Conservation (phyloP, 2,329 filamentous ascomycete genomes). For the Albifimbria verrucaria region DNA sequence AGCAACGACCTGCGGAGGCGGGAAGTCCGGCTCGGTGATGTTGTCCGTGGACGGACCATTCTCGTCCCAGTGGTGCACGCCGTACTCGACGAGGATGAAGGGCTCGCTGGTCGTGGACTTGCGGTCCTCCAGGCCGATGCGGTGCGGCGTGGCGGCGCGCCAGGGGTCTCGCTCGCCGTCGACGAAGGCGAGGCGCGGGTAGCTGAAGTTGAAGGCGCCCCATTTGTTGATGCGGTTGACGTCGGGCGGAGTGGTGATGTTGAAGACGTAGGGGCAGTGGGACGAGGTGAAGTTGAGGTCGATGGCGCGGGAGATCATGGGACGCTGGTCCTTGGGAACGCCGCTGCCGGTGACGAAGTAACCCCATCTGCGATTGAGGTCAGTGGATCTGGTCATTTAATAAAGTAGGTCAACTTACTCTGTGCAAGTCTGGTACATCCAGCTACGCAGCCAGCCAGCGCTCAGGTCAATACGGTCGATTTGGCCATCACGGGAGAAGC, state of each 20-base stretch:
- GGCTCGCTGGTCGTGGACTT: slow-evolving; percentile 63
- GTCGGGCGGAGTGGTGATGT: slow-evolving; percentile 62
- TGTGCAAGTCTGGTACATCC: slow-evolving; percentile 54
- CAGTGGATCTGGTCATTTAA: not conserved
- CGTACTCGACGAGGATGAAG: slow-evolving; percentile 68
- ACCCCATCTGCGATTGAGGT: slow-evolving; percentile 58
- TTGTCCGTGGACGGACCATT: slow-evolving; percentile 57
- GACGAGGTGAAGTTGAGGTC: slow-evolving; percentile 59
- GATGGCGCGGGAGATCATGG: slow-evolving; percentile 69
- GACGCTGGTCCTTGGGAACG: slow-evolving; percentile 59
- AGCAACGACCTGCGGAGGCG: slow-evolving; percentile 55
- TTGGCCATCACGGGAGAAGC: slow-evolving; percentile 24
- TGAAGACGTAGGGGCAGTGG: slow-evolving; percentile 66
- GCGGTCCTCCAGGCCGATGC: slow-evolving; percentile 54
- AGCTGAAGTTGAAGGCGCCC: slow-evolving; percentile 69
- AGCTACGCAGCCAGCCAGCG: slow-evolving; percentile 31
- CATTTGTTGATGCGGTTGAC: slow-evolving; percentile 69
- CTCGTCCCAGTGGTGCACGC: slow-evolving; percentile 80
- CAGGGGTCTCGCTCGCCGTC: slow-evolving; percentile 80
- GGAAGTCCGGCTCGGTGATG: slow-evolving; percentile 58
- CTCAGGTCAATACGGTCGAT: slow-evolving; percentile 17
- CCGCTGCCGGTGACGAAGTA: slow-evolving; percentile 72
- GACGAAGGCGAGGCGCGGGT: slow-evolving; percentile 70
- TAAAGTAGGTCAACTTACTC: slow-evolving; percentile 33
- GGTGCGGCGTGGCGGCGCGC: slow-evolving; percentile 70